Evolutionary conservation across 768 basidiomycete genomes (phyloP).

Genomic region (Xerocomus potaroensis): DNA sequence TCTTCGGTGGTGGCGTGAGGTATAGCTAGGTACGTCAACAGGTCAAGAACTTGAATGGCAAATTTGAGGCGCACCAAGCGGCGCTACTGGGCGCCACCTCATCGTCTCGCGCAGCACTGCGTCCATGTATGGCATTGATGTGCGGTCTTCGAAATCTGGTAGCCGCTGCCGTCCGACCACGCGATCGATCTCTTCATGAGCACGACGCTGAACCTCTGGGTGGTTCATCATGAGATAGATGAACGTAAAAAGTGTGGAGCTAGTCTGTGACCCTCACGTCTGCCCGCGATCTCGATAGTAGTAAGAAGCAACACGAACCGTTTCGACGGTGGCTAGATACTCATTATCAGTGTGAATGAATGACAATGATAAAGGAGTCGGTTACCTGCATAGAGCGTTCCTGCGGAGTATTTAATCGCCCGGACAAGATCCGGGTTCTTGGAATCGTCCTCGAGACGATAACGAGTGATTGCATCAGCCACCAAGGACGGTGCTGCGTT

Average conservation of each 20-base stretch:
- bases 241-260: slow-evolving; percentile 19
- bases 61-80: slow-evolving; percentile 19
- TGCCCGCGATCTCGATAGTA: background rate
- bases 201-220: slow-evolving; percentile 26
- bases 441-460: slow-evolving; percentile 4
- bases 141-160: slow-evolving; percentile 29
- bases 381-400: slow-evolving; percentile 18
- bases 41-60: background rate
- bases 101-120: slow-evolving; percentile 33
- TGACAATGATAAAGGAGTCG: background rate
- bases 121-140: slow-evolving; percentile 30
- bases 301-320: slow-evolving; percentile 19
- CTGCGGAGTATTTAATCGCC: slow-evolving; percentile 17
- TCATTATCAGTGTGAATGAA: background rate
- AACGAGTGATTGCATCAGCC: slow-evolving; percentile 9
- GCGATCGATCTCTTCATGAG: slow-evolving; percentile 31
- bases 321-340: slow-evolving; percentile 30
- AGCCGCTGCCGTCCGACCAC: slow-evolving; percentile 27
- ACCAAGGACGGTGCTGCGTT: slow-evolving; percentile 13
- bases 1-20: slow-evolving; percentile 38
- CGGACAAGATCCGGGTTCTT: slow-evolving; percentile 9
- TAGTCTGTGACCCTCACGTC: slow-evolving; percentile 18
- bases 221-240: slow-evolving; percentile 30
- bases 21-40: slow-evolving; percentile 27
- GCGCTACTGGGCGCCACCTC: slow-evolving; percentile 24